Conservation (phyloP, 148 eudicot genomes). For the Tetragonia tetragonoides region DNA sequence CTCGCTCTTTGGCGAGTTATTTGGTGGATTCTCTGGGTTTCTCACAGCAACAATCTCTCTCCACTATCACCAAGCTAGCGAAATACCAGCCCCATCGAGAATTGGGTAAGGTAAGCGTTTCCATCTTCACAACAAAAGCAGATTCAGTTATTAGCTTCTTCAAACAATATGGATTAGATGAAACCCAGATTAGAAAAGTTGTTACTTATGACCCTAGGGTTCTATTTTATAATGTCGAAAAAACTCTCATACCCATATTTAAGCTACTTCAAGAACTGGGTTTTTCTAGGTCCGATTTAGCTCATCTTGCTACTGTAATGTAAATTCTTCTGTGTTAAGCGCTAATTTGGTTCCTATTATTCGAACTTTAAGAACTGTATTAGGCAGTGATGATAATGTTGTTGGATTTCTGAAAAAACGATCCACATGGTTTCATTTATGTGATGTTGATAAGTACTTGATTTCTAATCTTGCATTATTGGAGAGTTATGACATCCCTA, state of each 20-base stretch:
- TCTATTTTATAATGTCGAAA: conserved; percentile 6
- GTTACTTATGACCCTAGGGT: conserved; percentile 4
- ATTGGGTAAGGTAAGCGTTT: conserved; percentile 3
- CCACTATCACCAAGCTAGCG: conserved; percentile 1
- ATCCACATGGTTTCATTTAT: not conserved
- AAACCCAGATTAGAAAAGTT: conserved; percentile 23
- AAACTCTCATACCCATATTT: conserved; percentile 37
- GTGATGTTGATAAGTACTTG: not conserved
- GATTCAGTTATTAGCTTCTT: conserved; percentile 22
- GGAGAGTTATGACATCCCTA: conserved; percentile 19
- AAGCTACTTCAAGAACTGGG: conserved; percentile 22
- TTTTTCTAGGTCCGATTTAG: conserved; percentile 27
- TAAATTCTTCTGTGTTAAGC: conserved; percentile 7
- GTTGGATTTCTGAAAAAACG: conserved; percentile 11
- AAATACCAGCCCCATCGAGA: not conserved
- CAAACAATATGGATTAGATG: conserved; percentile 22
- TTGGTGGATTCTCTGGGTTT: conserved; percentile 32
- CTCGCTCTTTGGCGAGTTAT: conserved; percentile 10
- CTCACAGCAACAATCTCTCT: conserved; percentile 29
- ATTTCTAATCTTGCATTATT: conserved; percentile 22
- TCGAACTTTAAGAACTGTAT: conserved; percentile 11
- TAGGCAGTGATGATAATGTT: conserved; percentile 21
- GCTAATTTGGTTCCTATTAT: conserved; percentile 3
- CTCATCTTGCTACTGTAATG: not conserved
- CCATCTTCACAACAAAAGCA: conserved; percentile 10